These are phyloP conservation scores for Psilocybe cyanescens DNA, from an alignment of 768 basidiomycete species.

Conservation along the genomic window DNA sequence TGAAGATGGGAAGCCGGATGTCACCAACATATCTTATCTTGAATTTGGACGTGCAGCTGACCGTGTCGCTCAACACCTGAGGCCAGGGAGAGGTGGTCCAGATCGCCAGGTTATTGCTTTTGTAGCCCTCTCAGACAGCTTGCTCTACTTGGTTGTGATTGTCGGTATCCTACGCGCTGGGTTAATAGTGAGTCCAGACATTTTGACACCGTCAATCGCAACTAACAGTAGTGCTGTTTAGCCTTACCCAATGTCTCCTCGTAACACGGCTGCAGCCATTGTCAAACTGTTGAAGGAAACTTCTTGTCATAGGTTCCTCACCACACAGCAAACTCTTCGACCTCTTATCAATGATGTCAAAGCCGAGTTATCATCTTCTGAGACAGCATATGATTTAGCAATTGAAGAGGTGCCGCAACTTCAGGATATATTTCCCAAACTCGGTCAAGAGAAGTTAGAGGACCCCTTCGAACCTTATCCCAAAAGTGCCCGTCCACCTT, in stretches of 20 bases:
- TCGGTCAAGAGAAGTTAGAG: slow-evolving; percentile 34
- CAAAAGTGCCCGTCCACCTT: slow-evolving; percentile 1
- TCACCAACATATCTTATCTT: slow-evolving; percentile 36
- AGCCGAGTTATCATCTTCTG: slow-evolving; percentile 16
- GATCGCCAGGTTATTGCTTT: slow-evolving; percentile 37
- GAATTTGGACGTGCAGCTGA: slow-evolving; percentile 51
- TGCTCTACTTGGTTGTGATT: slow-evolving; percentile 47
- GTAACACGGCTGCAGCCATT: slow-evolving; percentile 38
- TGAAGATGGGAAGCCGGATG: slow-evolving; percentile 17
- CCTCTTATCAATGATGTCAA: slow-evolving; percentile 32
- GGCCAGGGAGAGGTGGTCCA: slow-evolving; percentile 30
- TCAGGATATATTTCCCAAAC: slow-evolving; percentile 38
- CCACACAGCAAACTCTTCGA: slow-evolving; percentile 31
- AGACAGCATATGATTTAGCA: slow-evolving; percentile 23
- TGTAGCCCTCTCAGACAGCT: slow-evolving; percentile 33
- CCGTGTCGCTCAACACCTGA: slow-evolving; percentile 40
- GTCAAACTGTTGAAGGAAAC: slow-evolving; percentile 39
- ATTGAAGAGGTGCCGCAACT: slow-evolving; percentile 38
- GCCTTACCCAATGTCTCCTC: slow-evolving; percentile 47
- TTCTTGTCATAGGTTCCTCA: slow-evolving; percentile 40
- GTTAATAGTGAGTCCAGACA: slow-evolving; percentile 28
- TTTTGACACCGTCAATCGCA: background rate
- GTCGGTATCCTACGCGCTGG: slow-evolving; percentile 42
- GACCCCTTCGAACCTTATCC: slow-evolving; percentile 35
- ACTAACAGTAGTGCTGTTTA: slow-evolving; percentile 13